These are phyloP conservation scores for Cokeromyces recurvatus DNA, from an alignment of 371 early-diverging fungal species.

Conservation along the genomic window DNA sequence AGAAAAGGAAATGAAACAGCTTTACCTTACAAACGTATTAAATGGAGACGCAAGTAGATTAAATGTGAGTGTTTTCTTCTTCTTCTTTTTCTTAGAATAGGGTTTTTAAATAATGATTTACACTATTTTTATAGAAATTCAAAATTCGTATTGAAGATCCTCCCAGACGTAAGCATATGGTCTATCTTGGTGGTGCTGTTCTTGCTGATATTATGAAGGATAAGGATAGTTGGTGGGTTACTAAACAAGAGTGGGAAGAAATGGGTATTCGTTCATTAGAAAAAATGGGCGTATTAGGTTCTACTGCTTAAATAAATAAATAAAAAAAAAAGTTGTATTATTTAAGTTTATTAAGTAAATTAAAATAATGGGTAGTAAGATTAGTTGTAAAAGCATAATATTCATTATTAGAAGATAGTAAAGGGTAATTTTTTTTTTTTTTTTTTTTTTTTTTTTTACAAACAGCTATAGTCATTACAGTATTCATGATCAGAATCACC, in stretches of 20 bases:
- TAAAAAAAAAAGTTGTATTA: neutral
- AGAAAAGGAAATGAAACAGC: conserved; percentile 96
- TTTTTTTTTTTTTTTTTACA: too few relatives aligned
- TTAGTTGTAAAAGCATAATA: neutral
- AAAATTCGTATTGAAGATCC: conserved; percentile 97
- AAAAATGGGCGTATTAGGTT: conserved; percentile 53
- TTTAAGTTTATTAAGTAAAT: too few relatives aligned
- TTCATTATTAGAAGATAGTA: neutral
- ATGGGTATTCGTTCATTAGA: conserved; percentile 82
- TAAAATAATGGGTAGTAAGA: conserved; percentile 1
- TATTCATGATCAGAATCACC: conserved; percentile 49
- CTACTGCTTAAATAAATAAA: conserved; percentile 31
- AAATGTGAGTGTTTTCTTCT: conserved; percentile 70
- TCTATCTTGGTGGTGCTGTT: conserved; percentile 97
- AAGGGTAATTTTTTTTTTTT: neutral
- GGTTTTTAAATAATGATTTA: neutral
- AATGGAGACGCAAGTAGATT: conserved; percentile 81
- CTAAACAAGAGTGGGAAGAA: conserved; percentile 93
- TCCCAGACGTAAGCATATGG: conserved; percentile 96
- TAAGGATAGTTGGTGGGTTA: conserved; percentile 89
- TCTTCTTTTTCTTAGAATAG: too few relatives aligned
- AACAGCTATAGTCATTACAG: too few relatives aligned
- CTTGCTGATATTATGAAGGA: conserved; percentile 94
- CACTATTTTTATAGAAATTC: conserved; percentile 68
- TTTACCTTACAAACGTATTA: conserved; percentile 86